Evolutionary conservation across 768 basidiomycete species (phyloP), one percentile per base, ranked within the genome.

Genomic region (Termitomyces sp.): DNA sequence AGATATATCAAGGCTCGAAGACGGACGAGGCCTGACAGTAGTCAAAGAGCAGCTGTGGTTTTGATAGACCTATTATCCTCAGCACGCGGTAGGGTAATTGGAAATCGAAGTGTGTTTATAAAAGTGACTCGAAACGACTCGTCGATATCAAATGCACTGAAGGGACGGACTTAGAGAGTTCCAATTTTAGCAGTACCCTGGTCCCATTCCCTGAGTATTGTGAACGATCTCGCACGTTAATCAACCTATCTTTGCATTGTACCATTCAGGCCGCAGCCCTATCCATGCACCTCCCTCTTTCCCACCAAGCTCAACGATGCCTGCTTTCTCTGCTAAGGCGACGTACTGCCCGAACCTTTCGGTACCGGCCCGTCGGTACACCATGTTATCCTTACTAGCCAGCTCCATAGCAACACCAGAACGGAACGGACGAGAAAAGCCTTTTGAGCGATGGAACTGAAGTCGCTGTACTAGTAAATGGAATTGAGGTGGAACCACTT

Each of bases 271-370:
- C 11, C 62, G 62, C 35, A 77, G 61, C 12, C 61, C 45, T 30
- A 77, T 71, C 78, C 78, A 78, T 9, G 70, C 72, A 14, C 54
- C 37, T 4, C 69, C 69, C 26, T 67, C 71, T 42, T 40, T 43
- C 3, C 76, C 77, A 28, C 79, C 80, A 14, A 71, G 66, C 41
- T 70, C 68, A 51, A 80, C 59, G 30, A 81, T 66, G 22, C 68
- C 71, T 14, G 59, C 65, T 54, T 71, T 64, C 38, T 67, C 65
- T 12, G 80, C 80, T 52, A 71, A 56, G 9, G 57, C 59, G 12
- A 68, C 50, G 58, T 81, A 82, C 41, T 75, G 70, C 17, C 65
- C 65, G 58, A 81, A 78, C 24, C 63, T 71, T 6, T 68, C 28
- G 5, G 73, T 75, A 1, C 76, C 74, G 10, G 74, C 77, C 34